These are phyloP conservation scores for Malus orientalis DNA, from an alignment of 306 rosid species.

Conservation along the genomic window DNA sequence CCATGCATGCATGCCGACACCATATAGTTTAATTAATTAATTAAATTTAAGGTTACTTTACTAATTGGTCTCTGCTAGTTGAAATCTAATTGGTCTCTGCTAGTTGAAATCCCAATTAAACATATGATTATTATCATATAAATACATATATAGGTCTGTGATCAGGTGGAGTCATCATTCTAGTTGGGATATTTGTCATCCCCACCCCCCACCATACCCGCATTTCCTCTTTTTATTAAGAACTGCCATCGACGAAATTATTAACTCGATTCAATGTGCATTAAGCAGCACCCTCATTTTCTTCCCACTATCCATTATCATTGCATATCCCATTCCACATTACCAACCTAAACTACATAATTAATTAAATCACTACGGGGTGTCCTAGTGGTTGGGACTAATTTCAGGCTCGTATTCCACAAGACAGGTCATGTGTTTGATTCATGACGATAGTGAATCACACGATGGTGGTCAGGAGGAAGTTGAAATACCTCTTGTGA, in stretches of 20 bases:
- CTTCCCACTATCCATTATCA: conserved; percentile 29
- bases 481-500: no score
- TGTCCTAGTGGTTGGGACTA: no score
- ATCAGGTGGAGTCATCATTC: conserved; percentile 8
- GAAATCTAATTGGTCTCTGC: background rate
- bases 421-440: no score
- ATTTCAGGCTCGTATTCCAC: no score
- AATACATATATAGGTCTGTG: no score
- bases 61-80: background rate
- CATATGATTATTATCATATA: no score
- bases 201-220: no score
- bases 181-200: background rate
- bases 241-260: no score
- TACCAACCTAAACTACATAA: background rate
- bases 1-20: background rate
- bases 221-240: no score
- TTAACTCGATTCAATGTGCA: background rate
- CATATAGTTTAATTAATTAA: background rate
- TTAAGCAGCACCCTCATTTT: background rate
- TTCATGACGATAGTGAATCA: no score
- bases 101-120: background rate
- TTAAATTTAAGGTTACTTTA: background rate
- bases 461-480: accelerated
- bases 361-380: background rate
- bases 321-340: conserved; percentile 14